Conservation (phyloP, 2,329 filamentous ascomycete genomes). For the Neofusicoccum cordaticola region DNA sequence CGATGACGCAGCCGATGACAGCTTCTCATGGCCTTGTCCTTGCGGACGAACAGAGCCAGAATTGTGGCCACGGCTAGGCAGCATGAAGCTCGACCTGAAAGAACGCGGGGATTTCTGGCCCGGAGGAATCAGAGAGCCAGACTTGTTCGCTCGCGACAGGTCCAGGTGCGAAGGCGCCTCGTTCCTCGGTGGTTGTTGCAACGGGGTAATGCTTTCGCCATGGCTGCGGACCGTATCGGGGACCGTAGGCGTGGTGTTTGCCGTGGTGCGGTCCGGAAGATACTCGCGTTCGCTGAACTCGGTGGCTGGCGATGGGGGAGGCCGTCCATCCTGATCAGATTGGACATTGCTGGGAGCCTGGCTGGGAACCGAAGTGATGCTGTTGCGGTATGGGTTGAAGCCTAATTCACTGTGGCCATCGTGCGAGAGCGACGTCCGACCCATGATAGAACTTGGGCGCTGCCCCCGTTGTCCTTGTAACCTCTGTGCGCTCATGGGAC, state of each 20-base stretch:
- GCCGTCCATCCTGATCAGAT: slow-evolving; percentile 24
- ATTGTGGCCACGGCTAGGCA: slow-evolving; percentile 57
- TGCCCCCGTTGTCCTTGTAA: slow-evolving; percentile 82
- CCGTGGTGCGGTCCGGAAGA: slow-evolving; percentile 66
- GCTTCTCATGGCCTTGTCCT: slow-evolving; percentile 68
- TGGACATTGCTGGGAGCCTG: slow-evolving; percentile 2
- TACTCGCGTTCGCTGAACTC: slow-evolving; percentile 71
- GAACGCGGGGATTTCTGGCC: slow-evolving; percentile 12
- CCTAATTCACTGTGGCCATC: slow-evolving; percentile 30
- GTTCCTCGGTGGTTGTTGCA: slow-evolving; percentile 53
- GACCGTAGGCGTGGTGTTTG: slow-evolving; percentile 69
- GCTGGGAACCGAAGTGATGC: slow-evolving; percentile 33
- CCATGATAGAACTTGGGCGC: slow-evolving; percentile 43
- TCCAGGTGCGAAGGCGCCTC: slow-evolving; percentile 52
- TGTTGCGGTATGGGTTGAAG: slow-evolving; percentile 36
- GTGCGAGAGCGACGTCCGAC: slow-evolving; percentile 32
- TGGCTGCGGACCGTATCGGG: slow-evolving; percentile 61
- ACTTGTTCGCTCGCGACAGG: slow-evolving; percentile 51
- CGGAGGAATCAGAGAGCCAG: neutral
- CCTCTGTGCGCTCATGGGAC: slow-evolving; percentile 93
- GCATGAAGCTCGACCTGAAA: slow-evolving; percentile 47
- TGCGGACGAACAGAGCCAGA: slow-evolving; percentile 35
- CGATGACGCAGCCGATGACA: slow-evolving; percentile 77
- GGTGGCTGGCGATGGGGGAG: slow-evolving; percentile 73
- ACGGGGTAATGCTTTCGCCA: slow-evolving; percentile 74